Base-by-base conservation (phyloP, 2,329 filamentous ascomycete genomes). In the Colletotrichum sp. region DNA sequence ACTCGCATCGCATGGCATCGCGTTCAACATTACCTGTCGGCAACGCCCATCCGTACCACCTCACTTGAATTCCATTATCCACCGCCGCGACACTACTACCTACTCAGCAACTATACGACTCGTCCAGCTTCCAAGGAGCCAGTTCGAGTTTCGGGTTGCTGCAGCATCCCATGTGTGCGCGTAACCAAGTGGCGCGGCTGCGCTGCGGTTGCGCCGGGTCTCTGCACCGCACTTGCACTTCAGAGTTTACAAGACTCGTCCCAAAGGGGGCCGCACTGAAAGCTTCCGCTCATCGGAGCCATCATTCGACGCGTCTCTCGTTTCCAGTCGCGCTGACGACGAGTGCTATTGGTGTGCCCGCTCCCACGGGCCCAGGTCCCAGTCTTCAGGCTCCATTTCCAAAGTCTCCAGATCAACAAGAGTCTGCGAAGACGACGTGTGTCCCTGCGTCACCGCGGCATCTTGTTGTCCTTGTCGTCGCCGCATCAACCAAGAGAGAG, bases 401-500 rank as follows among this genome's bases (percentile, higher is more conserved):
- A 51, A 51, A 51, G 43, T 51, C n/a, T 21, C n/a, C n/a, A 51
- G 43, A 51, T n/a, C 43, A 51, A 51, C 43, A 51, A 51, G 43
- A 51, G n/a, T 51, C 43, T 51, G 43, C 43, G 29, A 68, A 51
- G 31, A 58, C 66, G 24, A 69, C 33, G 59, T 43, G 61, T 64
- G 61, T 34, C 62, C 62, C 61, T 58, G 71, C 68, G 57, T 66
- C 67, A 65, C 62, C 55, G 67, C 55, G 61, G 38, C 31, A 59
- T 55, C 54, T 71, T 66, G 65, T 72, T 71, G 71, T 70, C 62
- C 54, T 54, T 27, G 11, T 62, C 61, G 68, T 73, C 71, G 67
- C 71, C 68, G 68, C 67, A 73, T 71, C 71, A 73, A 73, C 71
- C 57, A 63, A 51, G 55, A 15, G 43, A 47, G 34, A 66, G 47